A percentile compares a stretch with the other conserved stretches of the same genome.
phyloP scores from a whole-genome alignment of 1,284 basidiomycete genomes.

The Tilletia horrida region DNA sequence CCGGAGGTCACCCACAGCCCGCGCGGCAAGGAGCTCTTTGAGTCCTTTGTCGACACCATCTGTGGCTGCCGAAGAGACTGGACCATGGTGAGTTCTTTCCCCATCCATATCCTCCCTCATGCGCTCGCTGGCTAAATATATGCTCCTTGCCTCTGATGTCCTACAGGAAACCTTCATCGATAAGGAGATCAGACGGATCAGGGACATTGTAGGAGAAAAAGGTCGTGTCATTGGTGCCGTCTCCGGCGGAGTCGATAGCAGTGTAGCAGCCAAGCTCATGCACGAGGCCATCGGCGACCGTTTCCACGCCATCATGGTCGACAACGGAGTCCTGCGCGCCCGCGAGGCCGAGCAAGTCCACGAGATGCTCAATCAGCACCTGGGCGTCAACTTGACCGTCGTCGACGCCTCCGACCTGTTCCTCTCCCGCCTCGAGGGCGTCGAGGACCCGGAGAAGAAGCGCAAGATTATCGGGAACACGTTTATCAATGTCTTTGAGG shows the following conservation, averaged over 20 bases:
- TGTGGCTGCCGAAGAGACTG: constrained; percentile 79
- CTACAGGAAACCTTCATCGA: constrained; percentile 79
- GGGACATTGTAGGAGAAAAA: constrained; percentile 87
- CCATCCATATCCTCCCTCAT: constrained; percentile 53
- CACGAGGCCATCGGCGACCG: constrained; percentile 95
- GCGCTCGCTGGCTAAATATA: background rate
- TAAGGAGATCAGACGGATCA: constrained; percentile 91
- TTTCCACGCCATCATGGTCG: constrained; percentile 99
- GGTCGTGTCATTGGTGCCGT: constrained; percentile 97
- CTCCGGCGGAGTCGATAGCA: constrained; percentile 94
- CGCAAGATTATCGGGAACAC: constrained; percentile 99
- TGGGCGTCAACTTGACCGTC: constrained; percentile 94
- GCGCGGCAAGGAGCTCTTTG: constrained; percentile 85
- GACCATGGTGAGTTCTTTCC: constrained; percentile 71
- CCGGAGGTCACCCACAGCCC: constrained; percentile 96
- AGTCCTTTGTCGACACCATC: constrained; percentile 75
- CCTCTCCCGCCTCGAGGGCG: constrained; percentile 77
- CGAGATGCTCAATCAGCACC: constrained; percentile 86
- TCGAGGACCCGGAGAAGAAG: constrained; percentile 96
- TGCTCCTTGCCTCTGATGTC: constrained; percentile 59
- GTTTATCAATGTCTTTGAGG: constrained; percentile 96
- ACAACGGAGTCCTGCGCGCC: constrained; percentile 91
- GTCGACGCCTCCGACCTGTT: constrained; percentile 94
- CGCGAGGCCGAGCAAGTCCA: constrained; percentile 92
- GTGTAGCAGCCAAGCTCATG: constrained; percentile 98